These are phyloP conservation scores for Apiospora pterosperma DNA, from an alignment of 2,329 filamentous ascomycete genomes.

Conservation along the genomic window DNA sequence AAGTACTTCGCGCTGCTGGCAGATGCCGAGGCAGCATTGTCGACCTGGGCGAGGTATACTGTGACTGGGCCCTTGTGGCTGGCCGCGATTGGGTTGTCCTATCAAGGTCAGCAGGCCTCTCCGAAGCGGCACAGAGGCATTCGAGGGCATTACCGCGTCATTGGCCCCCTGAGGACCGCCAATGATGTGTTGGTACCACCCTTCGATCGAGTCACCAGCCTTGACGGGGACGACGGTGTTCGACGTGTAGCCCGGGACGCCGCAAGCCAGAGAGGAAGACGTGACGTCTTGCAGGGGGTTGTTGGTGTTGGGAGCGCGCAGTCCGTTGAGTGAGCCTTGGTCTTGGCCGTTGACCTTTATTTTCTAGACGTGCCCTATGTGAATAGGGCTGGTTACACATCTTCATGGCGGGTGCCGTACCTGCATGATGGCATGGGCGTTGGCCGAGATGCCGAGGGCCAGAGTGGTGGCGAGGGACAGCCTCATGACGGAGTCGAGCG, in stretches of 20 bases:
- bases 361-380: conserved; percentile 25
- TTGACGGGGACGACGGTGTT: conserved; percentile 43
- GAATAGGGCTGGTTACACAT: neutral
- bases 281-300: conserved; percentile 49
- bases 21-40: conserved; percentile 42
- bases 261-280: conserved; percentile 48
- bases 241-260: conserved; percentile 38
- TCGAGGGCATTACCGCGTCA: conserved; percentile 31
- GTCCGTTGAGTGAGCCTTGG: conserved; percentile 39
- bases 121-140: neutral
- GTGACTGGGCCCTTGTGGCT: conserved; percentile 54
- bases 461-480: conserved; percentile 29
- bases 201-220: conserved; percentile 48
- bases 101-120: neutral
- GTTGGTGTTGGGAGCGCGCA: conserved; percentile 48
- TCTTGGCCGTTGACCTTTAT: conserved; percentile 40
- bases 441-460: conserved; percentile 31
- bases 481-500: conserved; percentile 31
- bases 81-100: conserved; percentile 50
- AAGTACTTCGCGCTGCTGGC: conserved; percentile 46
- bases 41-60: conserved; percentile 51
- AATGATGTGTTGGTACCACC: conserved; percentile 51
- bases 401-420: conserved; percentile 16
- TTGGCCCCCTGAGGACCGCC: conserved; percentile 47
- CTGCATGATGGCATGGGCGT: conserved; percentile 42